Evolutionary conservation across 192 early-diverging fungal species (phyloP).

Genomic region (Entomortierella chlamydospora): DNA sequence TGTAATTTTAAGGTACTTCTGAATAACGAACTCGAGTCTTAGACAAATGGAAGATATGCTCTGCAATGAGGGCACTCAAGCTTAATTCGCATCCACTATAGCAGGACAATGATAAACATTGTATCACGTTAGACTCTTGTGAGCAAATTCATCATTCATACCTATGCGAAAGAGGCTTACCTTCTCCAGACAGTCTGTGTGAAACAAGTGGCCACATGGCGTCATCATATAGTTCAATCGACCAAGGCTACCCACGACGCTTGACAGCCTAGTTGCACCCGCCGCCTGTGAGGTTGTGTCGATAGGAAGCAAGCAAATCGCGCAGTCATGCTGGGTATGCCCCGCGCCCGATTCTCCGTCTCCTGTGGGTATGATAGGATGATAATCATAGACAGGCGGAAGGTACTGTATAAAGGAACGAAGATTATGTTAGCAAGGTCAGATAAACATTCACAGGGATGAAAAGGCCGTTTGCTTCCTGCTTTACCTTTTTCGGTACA

Average conservation of each 20-base stretch:
- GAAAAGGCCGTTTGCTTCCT: background rate
- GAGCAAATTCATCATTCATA: background rate
- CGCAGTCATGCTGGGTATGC: conserved; percentile 62
- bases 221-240: conserved; percentile 78
- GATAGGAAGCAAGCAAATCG: conserved; percentile 73
- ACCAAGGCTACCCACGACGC: conserved; percentile 58
- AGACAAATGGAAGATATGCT: conserved; percentile 61
- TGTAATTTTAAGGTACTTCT: background rate
- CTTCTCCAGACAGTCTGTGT: conserved; percentile 77
- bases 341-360: conserved; percentile 57
- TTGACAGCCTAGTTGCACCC: conserved; percentile 46
- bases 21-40: background rate
- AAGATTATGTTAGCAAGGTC: background rate
- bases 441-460: background rate
- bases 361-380: conserved; percentile 63
- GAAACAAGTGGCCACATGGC: conserved; percentile 84
- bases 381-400: conserved; percentile 78
- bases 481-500: conserved; percentile 68
- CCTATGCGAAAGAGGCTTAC: conserved; percentile 21
- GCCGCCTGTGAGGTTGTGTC: conserved; percentile 50
- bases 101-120: background rate
- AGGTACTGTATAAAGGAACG: conserved; percentile 52
- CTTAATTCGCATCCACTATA: conserved; percentile 83
- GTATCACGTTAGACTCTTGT: background rate
- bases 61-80: conserved; percentile 80